These are phyloP conservation scores for Pontederia paniculata DNA, from an alignment of 176 grass and related monocot species.

Conservation along the genomic window DNA sequence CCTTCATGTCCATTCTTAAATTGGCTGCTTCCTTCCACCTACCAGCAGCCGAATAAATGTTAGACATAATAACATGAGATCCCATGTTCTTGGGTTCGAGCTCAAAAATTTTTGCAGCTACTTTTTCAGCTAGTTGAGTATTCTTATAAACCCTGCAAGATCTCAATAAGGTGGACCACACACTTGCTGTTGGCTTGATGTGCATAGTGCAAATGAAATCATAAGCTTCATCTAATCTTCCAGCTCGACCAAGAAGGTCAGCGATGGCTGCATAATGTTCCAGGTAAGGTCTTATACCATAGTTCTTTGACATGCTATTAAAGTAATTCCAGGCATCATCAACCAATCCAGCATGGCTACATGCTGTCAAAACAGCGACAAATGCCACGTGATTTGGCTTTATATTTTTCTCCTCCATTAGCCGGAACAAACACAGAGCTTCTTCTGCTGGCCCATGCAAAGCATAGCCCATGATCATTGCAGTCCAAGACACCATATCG, in stretches of 20 bases:
- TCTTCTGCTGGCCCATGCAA: conserved; percentile 57
- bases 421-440: conserved; percentile 47
- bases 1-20: conserved; percentile 43
- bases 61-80: conserved; percentile 55
- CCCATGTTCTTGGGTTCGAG: conserved; percentile 49
- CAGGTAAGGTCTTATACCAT: conserved; percentile 43
- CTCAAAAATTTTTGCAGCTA: conserved; percentile 45
- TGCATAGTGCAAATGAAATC: conserved; percentile 52
- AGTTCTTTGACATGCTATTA: conserved; percentile 38
- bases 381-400: conserved; percentile 60
- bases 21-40: conserved; percentile 58
- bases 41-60: conserved; percentile 51
- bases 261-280: conserved; percentile 52
- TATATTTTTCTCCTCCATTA: conserved; percentile 37
- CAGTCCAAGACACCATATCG: conserved; percentile 58
- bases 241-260: conserved; percentile 49
- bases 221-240: conserved; percentile 55
- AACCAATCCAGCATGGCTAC: conserved; percentile 73
- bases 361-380: conserved; percentile 53
- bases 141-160: conserved; percentile 60
- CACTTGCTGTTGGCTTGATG: conserved; percentile 57
- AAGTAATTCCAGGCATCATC: conserved; percentile 51
- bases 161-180: conserved; percentile 61
- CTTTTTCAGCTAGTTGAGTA: conserved; percentile 40
- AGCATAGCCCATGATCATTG: conserved; percentile 63